Evolutionary conservation across 352 stramenopile species (phyloP).

Genomic region (Discostella stelligera): DNA sequence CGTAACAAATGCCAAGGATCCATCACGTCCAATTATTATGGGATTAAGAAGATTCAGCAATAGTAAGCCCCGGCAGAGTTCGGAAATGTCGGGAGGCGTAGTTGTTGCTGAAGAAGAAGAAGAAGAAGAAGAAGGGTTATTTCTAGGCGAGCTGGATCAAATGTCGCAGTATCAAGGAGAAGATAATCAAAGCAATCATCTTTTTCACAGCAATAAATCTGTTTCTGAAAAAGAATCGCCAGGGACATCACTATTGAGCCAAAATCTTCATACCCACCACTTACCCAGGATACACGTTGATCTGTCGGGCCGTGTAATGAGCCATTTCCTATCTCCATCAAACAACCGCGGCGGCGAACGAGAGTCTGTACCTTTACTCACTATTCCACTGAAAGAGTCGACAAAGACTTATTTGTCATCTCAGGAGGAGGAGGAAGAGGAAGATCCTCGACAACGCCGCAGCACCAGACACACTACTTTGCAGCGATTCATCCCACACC

Average conservation of each 20-base stretch:
- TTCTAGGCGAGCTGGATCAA: conserved; percentile 33
- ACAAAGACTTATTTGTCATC: neutral
- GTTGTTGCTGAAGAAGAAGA: neutral
- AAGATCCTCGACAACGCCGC: neutral
- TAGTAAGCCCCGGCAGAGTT: neutral
- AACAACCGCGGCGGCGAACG: no score
- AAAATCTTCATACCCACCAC: conserved; percentile 1
- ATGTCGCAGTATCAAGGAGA: neutral
- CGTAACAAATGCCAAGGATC: neutral
- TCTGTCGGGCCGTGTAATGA: conserved; percentile 39
- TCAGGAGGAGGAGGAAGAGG: neutral
- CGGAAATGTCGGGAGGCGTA: no score
- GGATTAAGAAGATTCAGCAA: neutral
- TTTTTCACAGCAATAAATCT: no score
- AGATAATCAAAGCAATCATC: neutral
- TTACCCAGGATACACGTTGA: conserved; percentile 40
- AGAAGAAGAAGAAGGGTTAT: neutral
- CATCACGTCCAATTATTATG: neutral
- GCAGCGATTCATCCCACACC: conserved; percentile 13
- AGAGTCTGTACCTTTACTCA: conserved; percentile 24
- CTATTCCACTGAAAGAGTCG: neutral
- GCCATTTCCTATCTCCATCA: conserved; percentile 31
- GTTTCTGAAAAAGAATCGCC: conserved; percentile 3
- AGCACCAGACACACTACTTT: neutral
- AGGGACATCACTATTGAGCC: neutral